Percentiles rank a stretch among this genome's conserved stretches.
These are phyloP conservation scores for Ustilago esculenta DNA, from an alignment of 1,284 basidiomycete genomes.

Conservation along the genomic window DNA sequence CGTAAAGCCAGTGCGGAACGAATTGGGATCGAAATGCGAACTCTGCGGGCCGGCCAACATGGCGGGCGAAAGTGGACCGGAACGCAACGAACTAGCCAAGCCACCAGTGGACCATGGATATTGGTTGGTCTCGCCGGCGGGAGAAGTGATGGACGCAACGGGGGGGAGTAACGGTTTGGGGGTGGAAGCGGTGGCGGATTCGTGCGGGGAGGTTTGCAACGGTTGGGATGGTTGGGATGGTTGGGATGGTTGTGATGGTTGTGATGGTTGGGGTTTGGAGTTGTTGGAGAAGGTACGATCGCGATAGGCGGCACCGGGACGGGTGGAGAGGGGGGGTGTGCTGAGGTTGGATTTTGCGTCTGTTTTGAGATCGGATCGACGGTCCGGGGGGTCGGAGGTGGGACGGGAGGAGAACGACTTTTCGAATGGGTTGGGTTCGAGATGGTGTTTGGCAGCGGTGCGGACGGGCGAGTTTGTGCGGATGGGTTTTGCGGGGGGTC, in stretches of 20 bases:
- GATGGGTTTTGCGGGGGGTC: conserved; percentile 42
- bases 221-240: too few species aligned
- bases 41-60: conserved; percentile 86
- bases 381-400: conserved; percentile 47
- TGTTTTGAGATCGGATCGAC: conserved; percentile 32
- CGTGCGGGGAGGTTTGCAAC: conserved; percentile 40
- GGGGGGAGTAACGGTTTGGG: conserved; percentile 76
- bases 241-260: too few species aligned
- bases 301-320: conserved; percentile 44
- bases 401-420: conserved; percentile 81
- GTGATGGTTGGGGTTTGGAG: too few species aligned
- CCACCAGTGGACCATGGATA: conserved; percentile 55
- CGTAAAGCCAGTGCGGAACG: conserved; percentile 78
- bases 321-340: conserved; percentile 47
- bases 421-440: conserved; percentile 96
- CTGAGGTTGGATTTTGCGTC: conserved; percentile 30
- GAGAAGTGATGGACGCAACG: conserved; percentile 83
- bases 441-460: conserved; percentile 65
- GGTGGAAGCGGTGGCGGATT: conserved; percentile 30
- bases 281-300: conserved; percentile 37
- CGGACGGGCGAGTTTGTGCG: conserved; percentile 26
- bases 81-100: conserved; percentile 76
- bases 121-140: conserved; percentile 72
- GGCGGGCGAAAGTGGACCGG: conserved; percentile 90
- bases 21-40: conserved; percentile 75